Evolutionary conservation across 2,329 filamentous ascomycete species (phyloP).

Genomic region (Pseudogymnoascus verrucosus): DNA sequence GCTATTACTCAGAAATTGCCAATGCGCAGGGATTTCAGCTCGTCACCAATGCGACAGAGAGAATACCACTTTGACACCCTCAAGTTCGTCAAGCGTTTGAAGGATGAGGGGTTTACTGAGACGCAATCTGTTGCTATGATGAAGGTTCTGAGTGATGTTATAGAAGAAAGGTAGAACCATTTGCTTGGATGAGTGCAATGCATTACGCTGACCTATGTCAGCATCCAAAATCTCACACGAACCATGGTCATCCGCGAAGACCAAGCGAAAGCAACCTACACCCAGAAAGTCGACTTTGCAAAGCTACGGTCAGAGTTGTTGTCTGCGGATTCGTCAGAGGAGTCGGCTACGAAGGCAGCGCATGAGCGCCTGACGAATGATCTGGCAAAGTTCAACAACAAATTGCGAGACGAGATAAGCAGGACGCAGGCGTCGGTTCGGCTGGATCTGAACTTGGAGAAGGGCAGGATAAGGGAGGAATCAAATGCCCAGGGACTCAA

Average conservation of each 20-base stretch:
- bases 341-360: constrained; percentile 75
- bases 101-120: constrained; percentile 89
- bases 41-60: constrained; percentile 50
- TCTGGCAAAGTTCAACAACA: constrained; percentile 83
- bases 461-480: constrained; percentile 92
- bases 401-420: constrained; percentile 86
- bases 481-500: constrained; percentile 94
- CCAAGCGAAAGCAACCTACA: constrained; percentile 70
- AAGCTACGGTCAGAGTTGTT: constrained; percentile 93
- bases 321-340: constrained; percentile 84
- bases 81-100: constrained; percentile 87
- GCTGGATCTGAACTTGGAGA: constrained; percentile 90
- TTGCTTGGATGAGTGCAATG: too few relatives aligned
- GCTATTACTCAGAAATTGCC: constrained; percentile 10
- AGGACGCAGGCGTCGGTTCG: constrained; percentile 89
- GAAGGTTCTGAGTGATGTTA: constrained; percentile 92
- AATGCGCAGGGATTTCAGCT: constrained; percentile 51
- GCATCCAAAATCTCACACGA: constrained; percentile 92
- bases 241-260: constrained; percentile 98
- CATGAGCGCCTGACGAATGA: constrained; percentile 93
- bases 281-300: constrained; percentile 94
- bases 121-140: constrained; percentile 97
- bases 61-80: constrained; percentile 98
- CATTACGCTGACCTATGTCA: constrained; percentile 26
- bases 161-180: constrained; percentile 69